phyloP scores from a whole-genome alignment of 2,329 filamentous ascomycete species.

The Aspergillus intermedius region DNA sequence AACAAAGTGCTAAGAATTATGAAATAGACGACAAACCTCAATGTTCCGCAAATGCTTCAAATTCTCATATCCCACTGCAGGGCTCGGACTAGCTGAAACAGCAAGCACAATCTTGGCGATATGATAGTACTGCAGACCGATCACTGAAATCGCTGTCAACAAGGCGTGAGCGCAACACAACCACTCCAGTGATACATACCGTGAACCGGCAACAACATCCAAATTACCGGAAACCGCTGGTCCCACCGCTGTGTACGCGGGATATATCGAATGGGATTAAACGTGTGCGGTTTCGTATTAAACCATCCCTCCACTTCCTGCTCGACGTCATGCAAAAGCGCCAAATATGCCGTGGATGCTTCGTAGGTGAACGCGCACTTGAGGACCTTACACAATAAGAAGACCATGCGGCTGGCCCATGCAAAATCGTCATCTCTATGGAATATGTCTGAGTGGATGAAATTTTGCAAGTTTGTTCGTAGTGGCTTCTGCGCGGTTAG shows the following conservation, averaged over 20 bases:
- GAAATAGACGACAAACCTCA: conserved; percentile 11
- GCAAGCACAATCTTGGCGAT: conserved; percentile 25
- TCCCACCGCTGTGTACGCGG: conserved; percentile 12
- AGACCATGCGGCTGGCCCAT: conserved; percentile 31
- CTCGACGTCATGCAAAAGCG: conserved; percentile 1
- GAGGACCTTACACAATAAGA: conserved; percentile 29
- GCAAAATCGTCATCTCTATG: conserved; percentile 28
- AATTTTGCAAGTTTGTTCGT: conserved; percentile 30
- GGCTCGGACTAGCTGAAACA: conserved; percentile 10
- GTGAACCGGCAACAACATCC: conserved; percentile 28
- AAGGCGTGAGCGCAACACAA: neutral
- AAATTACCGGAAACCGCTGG: conserved; percentile 23
- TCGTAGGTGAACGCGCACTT: conserved; percentile 13
- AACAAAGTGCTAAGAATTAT: neutral
- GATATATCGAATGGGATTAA: conserved; percentile 21
- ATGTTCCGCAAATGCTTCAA: conserved; percentile 15
- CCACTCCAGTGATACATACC: conserved; percentile 5
- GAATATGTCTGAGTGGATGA: conserved; percentile 27
- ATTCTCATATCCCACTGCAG: conserved; percentile 12
- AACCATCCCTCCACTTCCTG: conserved; percentile 18
- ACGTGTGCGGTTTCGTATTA: conserved; percentile 15
- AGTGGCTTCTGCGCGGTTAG: conserved; percentile 28
- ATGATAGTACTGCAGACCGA: conserved; percentile 31
- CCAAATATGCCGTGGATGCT: neutral
- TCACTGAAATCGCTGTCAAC: conserved; percentile 13